Percentiles rank a stretch among this genome's conserved stretches.
These are phyloP conservation scores for Gigaspora rosea DNA, from an alignment of 192 early-diverging fungal genomes.

Conservation along the genomic window DNA sequence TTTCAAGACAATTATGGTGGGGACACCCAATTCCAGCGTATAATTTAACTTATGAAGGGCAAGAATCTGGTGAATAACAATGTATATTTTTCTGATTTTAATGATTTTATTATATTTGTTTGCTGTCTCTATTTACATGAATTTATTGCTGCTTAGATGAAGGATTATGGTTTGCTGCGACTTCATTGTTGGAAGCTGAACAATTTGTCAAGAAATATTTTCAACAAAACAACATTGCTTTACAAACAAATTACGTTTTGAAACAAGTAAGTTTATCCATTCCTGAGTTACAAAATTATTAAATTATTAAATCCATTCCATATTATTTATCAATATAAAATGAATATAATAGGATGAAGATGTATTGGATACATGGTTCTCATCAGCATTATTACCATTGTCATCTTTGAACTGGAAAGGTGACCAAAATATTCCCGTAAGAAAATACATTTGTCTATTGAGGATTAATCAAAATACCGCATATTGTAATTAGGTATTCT, in stretches of 20 bases:
- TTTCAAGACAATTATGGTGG: constrained; percentile 98
- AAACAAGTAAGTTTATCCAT: constrained; percentile 31
- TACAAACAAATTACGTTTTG: constrained; percentile 38
- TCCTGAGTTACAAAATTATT: too few relatives aligned
- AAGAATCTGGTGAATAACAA: not conserved
- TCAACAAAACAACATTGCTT: constrained; percentile 39
- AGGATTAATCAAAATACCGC: too few relatives aligned
- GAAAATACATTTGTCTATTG: not conserved
- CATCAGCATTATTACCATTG: constrained; percentile 89
- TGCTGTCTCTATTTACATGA: not conserved
- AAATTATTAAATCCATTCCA: not conserved
- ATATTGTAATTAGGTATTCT: too few relatives aligned
- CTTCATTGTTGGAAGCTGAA: constrained; percentile 56
- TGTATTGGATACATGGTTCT: constrained; percentile 99
- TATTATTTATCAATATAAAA: not conserved
- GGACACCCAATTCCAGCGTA: constrained; percentile 95
- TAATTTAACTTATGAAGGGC: constrained; percentile 58
- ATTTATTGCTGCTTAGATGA: constrained; percentile 38
- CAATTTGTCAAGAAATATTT: constrained; percentile 57
- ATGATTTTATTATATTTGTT: not conserved
- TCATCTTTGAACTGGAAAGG: constrained; percentile 61
- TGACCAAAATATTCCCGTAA: constrained; percentile 36
- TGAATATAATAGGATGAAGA: constrained; percentile 76
- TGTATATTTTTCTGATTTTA: not conserved
- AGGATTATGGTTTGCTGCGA: constrained; percentile 68